Evolutionary conservation across 1,139 yeast species (phyloP), one percentile per base, ranked within the genome.

Genomic region (Nadsonia commutata): DNA sequence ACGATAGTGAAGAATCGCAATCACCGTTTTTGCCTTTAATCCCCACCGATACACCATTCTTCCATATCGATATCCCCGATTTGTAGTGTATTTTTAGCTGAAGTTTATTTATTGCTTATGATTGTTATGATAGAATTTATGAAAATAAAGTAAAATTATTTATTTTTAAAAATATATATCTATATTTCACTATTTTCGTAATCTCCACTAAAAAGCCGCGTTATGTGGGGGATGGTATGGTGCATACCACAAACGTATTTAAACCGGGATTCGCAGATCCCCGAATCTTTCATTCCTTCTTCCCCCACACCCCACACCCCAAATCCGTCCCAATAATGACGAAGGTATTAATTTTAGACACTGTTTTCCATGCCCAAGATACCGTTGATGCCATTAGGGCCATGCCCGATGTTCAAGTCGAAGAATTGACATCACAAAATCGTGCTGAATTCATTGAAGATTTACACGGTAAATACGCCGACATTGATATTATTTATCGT

Each of bases 51-150:
- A 75, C 85, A 33, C 94, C 95, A 37, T 83, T 76, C 60, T 83
- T 86, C 74, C 95, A 85, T 63, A 67, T 84, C 47, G 94, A 85
- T 43, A 77, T 86, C 54, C 95, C 95, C 18, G 77, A 82, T 49
- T 79, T 81, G 40, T 42, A 31, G 23, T 9, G 18, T 27, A 16
- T 20, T 4, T 38, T 17, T 4, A 5, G 16, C 40, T 20, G 31
- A 27, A 20, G 18, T 17, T 16, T 8, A 7, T 3, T 22, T 19
- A 18, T 20, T 20, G 9, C 8, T 16, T 38, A 27, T 31, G 31
- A 22, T 4, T 16, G 16, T 20, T 20, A 37, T 18, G 39, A 18
- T 37, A n/a, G n/a, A n/a, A n/a, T n/a, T n/a, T n/a, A n/a, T n/a
- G n/a, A n/a, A n/a, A n/a, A n/a, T n/a, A n/a, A n/a, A n/a, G n/a